Conservation (phyloP, 2,329 filamentous ascomycete species). For the Sclerotinia nivalis region DNA sequence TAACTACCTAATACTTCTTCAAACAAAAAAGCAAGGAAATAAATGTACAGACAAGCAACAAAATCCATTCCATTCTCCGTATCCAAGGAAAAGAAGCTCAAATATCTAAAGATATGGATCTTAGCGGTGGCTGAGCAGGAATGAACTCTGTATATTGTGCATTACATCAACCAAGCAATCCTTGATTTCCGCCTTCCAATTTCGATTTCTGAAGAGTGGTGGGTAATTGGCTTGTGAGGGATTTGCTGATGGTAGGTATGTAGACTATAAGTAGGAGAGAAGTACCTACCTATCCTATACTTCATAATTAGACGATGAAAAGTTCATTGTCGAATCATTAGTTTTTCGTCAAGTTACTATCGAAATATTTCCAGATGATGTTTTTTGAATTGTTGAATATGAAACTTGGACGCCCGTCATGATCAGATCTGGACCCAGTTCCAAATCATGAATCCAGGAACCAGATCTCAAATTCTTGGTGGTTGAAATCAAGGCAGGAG, state of each 20-base stretch:
- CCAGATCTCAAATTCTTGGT: slow-evolving; percentile 7
- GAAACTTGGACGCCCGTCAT: neutral
- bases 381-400: no score
- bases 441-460: neutral
- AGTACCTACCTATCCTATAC: neutral
- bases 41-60: neutral
- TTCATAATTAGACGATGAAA: no score
- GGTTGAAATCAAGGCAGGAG: neutral
- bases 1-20: neutral
- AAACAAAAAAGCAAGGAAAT: neutral
- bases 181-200: neutral
- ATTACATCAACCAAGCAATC: neutral
- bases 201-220: neutral
- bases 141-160: neutral
- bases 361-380: neutral
- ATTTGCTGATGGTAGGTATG: neutral
- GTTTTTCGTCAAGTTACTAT: neutral
- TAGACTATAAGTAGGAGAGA: neutral
- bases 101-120: neutral
- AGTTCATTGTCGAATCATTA: neutral
- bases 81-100: slow-evolving; percentile 4
- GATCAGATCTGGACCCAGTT: neutral
- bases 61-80: neutral
- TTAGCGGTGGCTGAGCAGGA: slow-evolving; percentile 9
- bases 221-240: neutral